Percentiles rank a stretch among this genome's conserved stretches.
Evolutionary conservation across 176 grass and related monocot species (phyloP).

Genomic region (Oryza punctata): DNA sequence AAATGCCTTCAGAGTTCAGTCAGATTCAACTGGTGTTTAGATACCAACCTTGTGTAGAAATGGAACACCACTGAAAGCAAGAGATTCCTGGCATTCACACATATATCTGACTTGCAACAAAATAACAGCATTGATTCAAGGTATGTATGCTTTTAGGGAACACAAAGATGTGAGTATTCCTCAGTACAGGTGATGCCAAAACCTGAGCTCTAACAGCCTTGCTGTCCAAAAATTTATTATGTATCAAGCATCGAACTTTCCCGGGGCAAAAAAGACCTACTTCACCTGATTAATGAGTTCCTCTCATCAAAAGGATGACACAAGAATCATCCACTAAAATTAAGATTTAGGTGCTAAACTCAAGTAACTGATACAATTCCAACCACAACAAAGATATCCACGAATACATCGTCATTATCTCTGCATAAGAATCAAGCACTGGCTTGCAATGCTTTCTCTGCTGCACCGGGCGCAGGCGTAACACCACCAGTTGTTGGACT

Average conservation of each 20-base stretch:
- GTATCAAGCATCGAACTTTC: constrained; percentile 42
- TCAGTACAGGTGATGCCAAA: constrained; percentile 40
- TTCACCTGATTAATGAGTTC: constrained; percentile 75
- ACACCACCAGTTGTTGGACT: constrained; percentile 95
- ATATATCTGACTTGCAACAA: neutral
- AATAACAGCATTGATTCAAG: neutral
- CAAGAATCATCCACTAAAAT: constrained; percentile 56
- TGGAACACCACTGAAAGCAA: neutral
- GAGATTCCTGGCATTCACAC: neutral
- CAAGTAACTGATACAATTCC: constrained; percentile 38
- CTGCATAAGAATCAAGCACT: constrained; percentile 46
- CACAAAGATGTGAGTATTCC: constrained; percentile 5
- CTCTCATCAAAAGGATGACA: constrained; percentile 58
- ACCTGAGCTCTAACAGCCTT: constrained; percentile 40
- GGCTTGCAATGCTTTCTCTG: constrained; percentile 43
- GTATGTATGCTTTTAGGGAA: constrained; percentile 15
- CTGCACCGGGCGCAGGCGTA: constrained; percentile 45
- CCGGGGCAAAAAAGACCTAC: constrained; percentile 39
- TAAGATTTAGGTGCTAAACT: constrained; percentile 45
- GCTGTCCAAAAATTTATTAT: constrained; percentile 66
- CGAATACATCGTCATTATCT: constrained; percentile 45
- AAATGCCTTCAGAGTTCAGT: neutral
- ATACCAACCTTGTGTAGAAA: neutral
- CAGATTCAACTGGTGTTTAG: neutral
- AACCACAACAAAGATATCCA: constrained; percentile 30